Base-by-base conservation (phyloP, 1,284 basidiomycete species). In the Cystobasidium sp. region DNA sequence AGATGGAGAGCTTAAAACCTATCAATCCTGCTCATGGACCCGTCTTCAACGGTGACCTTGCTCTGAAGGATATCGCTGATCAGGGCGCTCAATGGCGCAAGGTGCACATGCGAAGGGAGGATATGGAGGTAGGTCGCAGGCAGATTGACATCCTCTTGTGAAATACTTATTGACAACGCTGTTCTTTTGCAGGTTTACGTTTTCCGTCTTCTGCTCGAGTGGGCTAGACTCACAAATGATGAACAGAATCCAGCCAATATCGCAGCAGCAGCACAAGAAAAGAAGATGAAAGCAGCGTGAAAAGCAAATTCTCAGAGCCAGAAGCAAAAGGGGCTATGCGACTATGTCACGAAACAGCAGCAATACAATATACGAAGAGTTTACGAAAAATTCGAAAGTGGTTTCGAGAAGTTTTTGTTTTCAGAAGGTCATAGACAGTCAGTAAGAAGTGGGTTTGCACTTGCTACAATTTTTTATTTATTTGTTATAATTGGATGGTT, bases 41-140 rank as follows among this genome's bases (percentile, higher is more conserved):
- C 76, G 79, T 80, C 65, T 81, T 87, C 18, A 88, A 93, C 77
- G 90, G 90, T 0, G 93, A 97, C 81, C 85, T 85, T 55, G 86
- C 90, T 74, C 83, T 94, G 71, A 85, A 88, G 58, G 87, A 91
- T 79, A 95, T 97, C 68, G 93, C 93, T 0, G 85, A 88, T 59
- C 92, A 91, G 1, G 94, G 94, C 16, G 89, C 93, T 80, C 87
- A 92, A 75, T 97, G 94, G 94, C 93, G 91, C 84, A 87, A 88
- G 80, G 90, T 88, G 2, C 86, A 93, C 59, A 92, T 91, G 47
- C 84, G 92, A 75, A 88, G 87, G 76, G 85, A 90, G 75, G 94
- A 97, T 84, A 94, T 94, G 92, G 91, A 96, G 87, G 75, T 76
- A 70, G 46, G 58, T n/a, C 7, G 7, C 51, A n/a, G 46, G 18